Base-by-base conservation (phyloP, 2,329 filamentous ascomycete genomes). In the Colletotrichum brevisporum region DNA sequence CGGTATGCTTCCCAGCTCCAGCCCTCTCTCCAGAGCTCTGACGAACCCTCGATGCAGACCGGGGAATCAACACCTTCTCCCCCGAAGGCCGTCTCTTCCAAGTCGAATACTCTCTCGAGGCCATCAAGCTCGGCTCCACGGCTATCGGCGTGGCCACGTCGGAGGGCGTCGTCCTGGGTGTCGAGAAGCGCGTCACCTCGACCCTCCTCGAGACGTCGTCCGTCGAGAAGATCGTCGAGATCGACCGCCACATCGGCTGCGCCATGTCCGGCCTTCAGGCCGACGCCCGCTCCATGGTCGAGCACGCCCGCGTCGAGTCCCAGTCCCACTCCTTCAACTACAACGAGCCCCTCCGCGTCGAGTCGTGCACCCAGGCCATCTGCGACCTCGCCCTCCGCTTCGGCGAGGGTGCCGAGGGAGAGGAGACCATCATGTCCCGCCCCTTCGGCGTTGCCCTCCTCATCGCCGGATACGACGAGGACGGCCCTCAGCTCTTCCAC, bases 31-130 rank as follows among this genome's bases (percentile, higher is more conserved):
- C 74, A 72, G 60, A 59, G 68, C 39, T 83, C 80, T 74, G 62
- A 51, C 71, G 53, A 26, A 16, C n/a, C 63, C 53, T 64, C 55
- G 54, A 67, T 72, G 41, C 54, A 57, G 58, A 24, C 58, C 69
- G 60, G 21, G 71, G 71, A 55, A 72, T 72, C 65, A n/a, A 24
- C 89, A 99, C 96, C 89, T 99, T 99, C 90, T 99, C 96, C 77
- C 96, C 96, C 71, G 96, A 99, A 89, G 96, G 96, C 79, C 96
- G 96, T 84, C 93, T 99, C 83, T 99, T 99, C 90, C 96, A 99
- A 87, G 96, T 99, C 87, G 96, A 99, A 92, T 99, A 99, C 90
- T 98, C 96, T 70, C 92, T 99, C 82, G 96, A 99, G 88, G 96
- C 96, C 83, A 99, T 99, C 90, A 99, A 99, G 88, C 93, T 98